Base-by-base conservation (phyloP, 139 green algal species). In the Chlamydomonas schloesseri region DNA sequence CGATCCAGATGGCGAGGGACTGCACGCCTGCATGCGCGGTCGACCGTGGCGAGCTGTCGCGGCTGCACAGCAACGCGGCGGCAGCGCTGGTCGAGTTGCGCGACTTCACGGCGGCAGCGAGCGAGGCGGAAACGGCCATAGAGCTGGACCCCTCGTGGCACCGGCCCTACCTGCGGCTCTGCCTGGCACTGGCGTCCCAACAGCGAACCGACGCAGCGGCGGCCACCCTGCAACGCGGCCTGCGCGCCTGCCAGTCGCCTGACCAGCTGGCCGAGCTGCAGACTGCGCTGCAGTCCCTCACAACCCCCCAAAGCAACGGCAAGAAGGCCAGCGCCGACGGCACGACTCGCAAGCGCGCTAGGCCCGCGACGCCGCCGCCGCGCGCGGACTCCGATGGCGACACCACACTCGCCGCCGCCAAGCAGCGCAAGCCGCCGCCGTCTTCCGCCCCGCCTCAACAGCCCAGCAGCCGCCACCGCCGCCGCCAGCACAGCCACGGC, bases 131-230 rank as follows among this genome's bases (percentile, higher is more conserved):
- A 13, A 15, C 1, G 10, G 57, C 75, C 24, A 58, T 82, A 17
- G 58, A 71, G 21, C 36, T 82, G 1, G 75, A 82, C 58, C 36
- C 58, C 0, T 71, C 75, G 9, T 82, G 75, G 75, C 75, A 82
- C 36, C 62, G 75, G 33, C 58, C 75, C 3, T 71, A 82, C 33
- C 55, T 82, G n/a, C 74, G 75, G 23, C 75, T 82, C 55, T 82
- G 75, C 75, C n/a, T 71, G 36, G 57, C 75, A 58, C 23, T 71
- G 33, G 47, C 36, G 0, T 42, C 24, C 18, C 34, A 58, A 20
- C 21, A 42, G 4, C 33, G 75, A 18, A 2, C 34, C 11, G 75
- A 71, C 36, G 57, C 57, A 1, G 58, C 58, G 6, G 75, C 36
- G 21, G 34, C 9, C 23, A 58, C 28, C 18, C 53, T 82, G 57